A percentile compares a stretch with the other conserved stretches of the same genome.
These are phyloP conservation scores for Backusella morwellensis DNA, from an alignment of 192 early-diverging fungal species.

Conservation along the genomic window DNA sequence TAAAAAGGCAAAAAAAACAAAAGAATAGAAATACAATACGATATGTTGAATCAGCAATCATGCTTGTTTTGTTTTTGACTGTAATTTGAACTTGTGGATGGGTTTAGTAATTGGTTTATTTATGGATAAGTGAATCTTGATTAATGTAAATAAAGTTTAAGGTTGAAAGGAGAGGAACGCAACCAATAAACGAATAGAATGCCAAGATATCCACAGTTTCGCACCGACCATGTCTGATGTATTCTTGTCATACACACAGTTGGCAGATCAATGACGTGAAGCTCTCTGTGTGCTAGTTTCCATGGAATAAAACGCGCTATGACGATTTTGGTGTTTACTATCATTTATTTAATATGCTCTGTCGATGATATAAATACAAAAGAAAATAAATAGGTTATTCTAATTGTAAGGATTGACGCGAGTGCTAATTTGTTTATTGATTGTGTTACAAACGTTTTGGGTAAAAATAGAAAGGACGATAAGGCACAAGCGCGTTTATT, in stretches of 20 bases:
- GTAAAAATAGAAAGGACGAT: neutral
- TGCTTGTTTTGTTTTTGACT: neutral
- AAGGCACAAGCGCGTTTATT: neutral
- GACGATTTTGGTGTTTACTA: too few species aligned
- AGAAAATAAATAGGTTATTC: neutral
- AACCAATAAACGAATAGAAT: neutral
- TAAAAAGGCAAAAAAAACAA: neutral
- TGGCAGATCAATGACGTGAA: neutral
- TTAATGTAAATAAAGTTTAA: neutral
- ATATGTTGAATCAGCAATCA: neutral
- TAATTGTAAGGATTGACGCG: neutral
- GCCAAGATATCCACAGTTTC: neutral
- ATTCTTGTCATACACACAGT: neutral
- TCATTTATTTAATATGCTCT: too few species aligned
- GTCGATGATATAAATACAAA: too few species aligned
- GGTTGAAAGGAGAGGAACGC: neutral
- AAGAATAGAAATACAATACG: neutral
- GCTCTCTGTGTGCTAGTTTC: neutral
- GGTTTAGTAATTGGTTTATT: neutral
- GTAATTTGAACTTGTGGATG: neutral
- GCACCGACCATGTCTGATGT: neutral
- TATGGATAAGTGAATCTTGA: neutral
- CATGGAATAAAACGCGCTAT: too few species aligned
- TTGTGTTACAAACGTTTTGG: neutral
- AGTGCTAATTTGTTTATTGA: neutral